These are phyloP conservation scores for Luvunga scandens DNA, from an alignment of 345 rosid genomes.

Conservation along the genomic window DNA sequence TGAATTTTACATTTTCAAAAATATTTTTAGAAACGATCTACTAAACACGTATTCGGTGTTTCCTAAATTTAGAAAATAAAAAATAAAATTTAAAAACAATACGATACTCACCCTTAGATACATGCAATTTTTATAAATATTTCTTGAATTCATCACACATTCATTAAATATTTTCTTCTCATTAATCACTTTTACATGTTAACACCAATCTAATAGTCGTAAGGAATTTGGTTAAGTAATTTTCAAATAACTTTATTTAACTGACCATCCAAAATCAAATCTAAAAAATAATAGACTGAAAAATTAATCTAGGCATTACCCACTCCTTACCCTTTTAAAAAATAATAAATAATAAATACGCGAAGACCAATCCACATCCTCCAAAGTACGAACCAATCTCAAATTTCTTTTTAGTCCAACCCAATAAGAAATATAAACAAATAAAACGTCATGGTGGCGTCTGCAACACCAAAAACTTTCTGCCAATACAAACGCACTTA, in stretches of 20 bases:
- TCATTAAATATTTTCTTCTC: too few relatives aligned
- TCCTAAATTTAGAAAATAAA: too few relatives aligned
- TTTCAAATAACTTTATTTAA: too few relatives aligned
- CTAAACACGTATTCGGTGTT: too few relatives aligned
- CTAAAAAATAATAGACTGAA: background rate
- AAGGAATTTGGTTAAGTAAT: fast-evolving
- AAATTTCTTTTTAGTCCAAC: background rate
- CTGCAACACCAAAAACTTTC: background rate
- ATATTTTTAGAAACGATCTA: too few relatives aligned
- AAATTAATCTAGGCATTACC: background rate
- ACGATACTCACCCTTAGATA: too few relatives aligned
- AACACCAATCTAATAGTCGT: background rate
- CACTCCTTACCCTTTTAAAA: background rate
- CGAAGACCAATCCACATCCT: background rate
- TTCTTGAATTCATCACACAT: background rate
- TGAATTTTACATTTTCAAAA: too few relatives aligned
- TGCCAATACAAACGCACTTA: background rate
- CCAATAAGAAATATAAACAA: background rate
- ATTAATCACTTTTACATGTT: background rate
- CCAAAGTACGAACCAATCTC: background rate
- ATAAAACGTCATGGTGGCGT: background rate
- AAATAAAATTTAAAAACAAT: too few relatives aligned
- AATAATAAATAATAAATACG: too few relatives aligned
- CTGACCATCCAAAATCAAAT: background rate
- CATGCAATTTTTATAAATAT: too few relatives aligned